Evolutionary conservation across 768 basidiomycete species (phyloP).

Genomic region (Hericium erinaceus): DNA sequence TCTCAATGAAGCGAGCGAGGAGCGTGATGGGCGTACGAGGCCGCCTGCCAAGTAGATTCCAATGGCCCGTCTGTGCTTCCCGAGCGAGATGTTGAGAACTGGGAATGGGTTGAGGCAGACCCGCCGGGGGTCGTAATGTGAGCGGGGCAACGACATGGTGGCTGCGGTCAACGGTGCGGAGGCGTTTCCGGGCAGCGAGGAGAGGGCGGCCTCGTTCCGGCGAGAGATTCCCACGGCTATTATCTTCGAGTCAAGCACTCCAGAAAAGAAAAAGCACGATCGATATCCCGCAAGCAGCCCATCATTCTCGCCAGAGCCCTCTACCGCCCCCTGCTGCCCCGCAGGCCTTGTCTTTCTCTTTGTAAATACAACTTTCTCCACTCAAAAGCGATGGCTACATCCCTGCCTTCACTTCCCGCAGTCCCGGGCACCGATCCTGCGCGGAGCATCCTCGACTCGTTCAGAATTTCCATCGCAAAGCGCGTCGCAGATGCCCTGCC

Average conservation of each 20-base stretch:
- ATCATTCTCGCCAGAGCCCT: not conserved
- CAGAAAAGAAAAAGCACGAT: not conserved
- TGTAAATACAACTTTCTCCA: not conserved
- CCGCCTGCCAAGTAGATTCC: conserved; percentile 91
- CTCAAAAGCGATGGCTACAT: not conserved
- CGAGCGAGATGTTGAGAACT: conserved; percentile 45
- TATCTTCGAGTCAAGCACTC: not conserved
- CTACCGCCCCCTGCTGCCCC: not conserved
- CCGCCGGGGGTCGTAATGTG: conserved; percentile 77
- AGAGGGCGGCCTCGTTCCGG: too few species aligned
- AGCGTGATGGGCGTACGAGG: conserved; percentile 48
- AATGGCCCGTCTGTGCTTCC: conserved; percentile 69
- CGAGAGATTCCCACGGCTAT: too few species aligned
- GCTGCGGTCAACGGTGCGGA: not conserved
- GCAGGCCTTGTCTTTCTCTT: not conserved
- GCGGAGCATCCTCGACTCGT: conserved; percentile 61
- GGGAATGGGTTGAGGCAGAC: conserved; percentile 88
- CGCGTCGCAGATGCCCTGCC: conserved; percentile 58
- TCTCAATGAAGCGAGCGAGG: not conserved
- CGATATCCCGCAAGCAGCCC: not conserved
- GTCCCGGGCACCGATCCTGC: conserved; percentile 50
- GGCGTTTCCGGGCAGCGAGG: too few species aligned
- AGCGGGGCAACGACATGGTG: conserved; percentile 55
- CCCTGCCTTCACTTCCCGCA: conserved; percentile 28
- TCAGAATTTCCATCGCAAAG: conserved; percentile 74